Evolutionary conservation across 257 asterid species (phyloP), one percentile per base, ranked within the genome.

Genomic region (Voacanga thouarsii): DNA sequence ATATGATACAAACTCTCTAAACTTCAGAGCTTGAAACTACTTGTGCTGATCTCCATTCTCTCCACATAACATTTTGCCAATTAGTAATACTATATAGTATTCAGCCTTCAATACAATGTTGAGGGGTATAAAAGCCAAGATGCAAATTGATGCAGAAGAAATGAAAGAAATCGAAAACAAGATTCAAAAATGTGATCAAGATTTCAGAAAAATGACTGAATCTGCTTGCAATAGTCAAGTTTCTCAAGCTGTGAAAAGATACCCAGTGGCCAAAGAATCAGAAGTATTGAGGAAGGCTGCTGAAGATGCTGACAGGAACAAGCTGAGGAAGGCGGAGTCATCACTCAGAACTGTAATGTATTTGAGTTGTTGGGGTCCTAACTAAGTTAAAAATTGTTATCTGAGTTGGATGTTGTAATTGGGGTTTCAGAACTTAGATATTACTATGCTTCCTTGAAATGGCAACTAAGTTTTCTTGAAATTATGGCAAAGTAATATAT

Each of bases 331-430:
- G 69, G 80, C 83, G 14, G 83, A 82, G 76, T 82, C 79, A 44
- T 75, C 83, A 2, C 51, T 82, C 8, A 75, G 83, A 75, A 79
- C 78, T 79, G 78, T 79, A 19, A 75, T 79, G 83, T 74, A 77
- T 74, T 74, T 82, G 28, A 82, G 82, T 60, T 82, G 80, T 56
- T 77, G 82, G 82, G 82, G 80, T 64, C 85, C 85, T 30, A 82
- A 78, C 41, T 77, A 68, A 73, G 11, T 7, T 4, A 3, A 50
- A 21, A 23, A 23, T 19, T 64, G 44, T 7, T 19, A 0, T 47
- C 53, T 53, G 4, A 43, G 7, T 69, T 75, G 43, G 15, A 6
- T 56, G 19, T 68, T 28, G 44, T 69, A 49, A 50, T 33, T 33
- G 2, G 2, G 10, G 43, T 23, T 60, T 41, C 26, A 57, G 4